phyloP scores from a whole-genome alignment of 331 rosid genomes.

The Phaseolus coccineus region DNA sequence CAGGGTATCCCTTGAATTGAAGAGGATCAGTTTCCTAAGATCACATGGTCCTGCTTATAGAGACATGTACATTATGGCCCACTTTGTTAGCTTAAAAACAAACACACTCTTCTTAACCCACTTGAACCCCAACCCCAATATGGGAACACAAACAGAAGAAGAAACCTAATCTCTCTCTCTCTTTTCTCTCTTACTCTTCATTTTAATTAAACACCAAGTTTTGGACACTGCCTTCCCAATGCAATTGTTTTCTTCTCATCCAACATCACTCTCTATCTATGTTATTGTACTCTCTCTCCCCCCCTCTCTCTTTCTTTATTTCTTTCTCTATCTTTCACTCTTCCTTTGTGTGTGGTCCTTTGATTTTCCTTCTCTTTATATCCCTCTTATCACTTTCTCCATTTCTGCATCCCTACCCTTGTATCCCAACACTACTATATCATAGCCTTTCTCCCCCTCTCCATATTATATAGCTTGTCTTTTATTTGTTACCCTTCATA shows the following conservation, averaged over 20 bases:
- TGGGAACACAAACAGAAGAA: conserved; percentile 69
- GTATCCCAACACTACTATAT: conserved; percentile 34
- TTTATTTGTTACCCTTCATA: conserved; percentile 38
- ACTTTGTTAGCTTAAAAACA: conserved; percentile 76
- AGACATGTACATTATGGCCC: conserved; percentile 86
- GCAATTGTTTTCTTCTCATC: conserved; percentile 75
- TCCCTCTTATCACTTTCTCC: conserved; percentile 74
- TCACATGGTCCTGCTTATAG: conserved; percentile 86
- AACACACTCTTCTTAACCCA: conserved; percentile 70
- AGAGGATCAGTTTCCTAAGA: conserved; percentile 55
- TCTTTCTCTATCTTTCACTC: conserved; percentile 18
- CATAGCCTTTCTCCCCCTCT: conserved; percentile 21
- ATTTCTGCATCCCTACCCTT: conserved; percentile 53
- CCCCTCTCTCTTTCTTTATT: conserved; percentile 17
- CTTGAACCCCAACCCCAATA: conserved; percentile 79
- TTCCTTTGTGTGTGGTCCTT: conserved; percentile 50
- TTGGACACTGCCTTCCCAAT: conserved; percentile 66
- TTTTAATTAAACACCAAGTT: conserved; percentile 46
- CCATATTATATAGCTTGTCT: conserved; percentile 43
- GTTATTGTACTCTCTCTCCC: conserved; percentile 53
- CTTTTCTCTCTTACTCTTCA: neutral
- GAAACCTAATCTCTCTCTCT: conserved; percentile 44
- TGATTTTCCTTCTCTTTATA: conserved; percentile 53
- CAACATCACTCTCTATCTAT: conserved; percentile 68
- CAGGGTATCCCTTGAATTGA: neutral